Evolutionary conservation across 345 rosid genomes (phyloP), one percentile per base, ranked within the genome.

Genomic region (Alliaria petiolata): DNA sequence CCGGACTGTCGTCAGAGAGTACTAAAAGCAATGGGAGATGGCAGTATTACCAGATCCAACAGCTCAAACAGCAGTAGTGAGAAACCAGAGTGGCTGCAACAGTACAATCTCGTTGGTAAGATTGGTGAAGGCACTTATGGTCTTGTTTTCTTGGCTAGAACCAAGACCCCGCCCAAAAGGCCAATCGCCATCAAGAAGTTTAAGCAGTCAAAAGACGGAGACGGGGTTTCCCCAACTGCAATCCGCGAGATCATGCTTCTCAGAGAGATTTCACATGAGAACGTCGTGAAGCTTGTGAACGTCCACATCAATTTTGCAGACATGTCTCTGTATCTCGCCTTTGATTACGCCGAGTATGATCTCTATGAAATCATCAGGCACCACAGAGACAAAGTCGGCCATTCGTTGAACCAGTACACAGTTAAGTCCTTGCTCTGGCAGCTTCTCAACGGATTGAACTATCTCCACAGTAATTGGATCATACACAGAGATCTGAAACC

Each of bases 41-140:
- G 87, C 20, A 71, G 67, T 51, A 43, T 64, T 54, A 54, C 71
- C 16, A 71, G 78, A 49, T 71, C 76, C 50, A 59, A 73, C 69
- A 73, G 76, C 59, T 70, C 79, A 20, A 58, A 58, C 64, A 74
- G 85, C 33, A 44, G 62, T 5, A 60, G 39, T 47, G 96, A 84
- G 86, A 86, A 86, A 84, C 99, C 99, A 57, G 97, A 95, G 78
- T 95, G 99, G 99, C 87, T 95, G 47, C 99, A 89, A 62, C 98
- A 92, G 51, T 95, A 92, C 81, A 93, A 92, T 79, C 89, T 95
- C 11, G 88, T 95, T 33, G 99, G 99, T 40, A 95, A 95, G 85
- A 95, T 95, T 50, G 99, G 99, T 44, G 99, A 95, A 81, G 99
- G 99, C 7, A 95, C 99, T 3, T 95, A 95, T 72, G 98, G 98